These are phyloP conservation scores for Aschersonia sp. DNA, from an alignment of 2,329 filamentous ascomycete species.

Conservation along the genomic window DNA sequence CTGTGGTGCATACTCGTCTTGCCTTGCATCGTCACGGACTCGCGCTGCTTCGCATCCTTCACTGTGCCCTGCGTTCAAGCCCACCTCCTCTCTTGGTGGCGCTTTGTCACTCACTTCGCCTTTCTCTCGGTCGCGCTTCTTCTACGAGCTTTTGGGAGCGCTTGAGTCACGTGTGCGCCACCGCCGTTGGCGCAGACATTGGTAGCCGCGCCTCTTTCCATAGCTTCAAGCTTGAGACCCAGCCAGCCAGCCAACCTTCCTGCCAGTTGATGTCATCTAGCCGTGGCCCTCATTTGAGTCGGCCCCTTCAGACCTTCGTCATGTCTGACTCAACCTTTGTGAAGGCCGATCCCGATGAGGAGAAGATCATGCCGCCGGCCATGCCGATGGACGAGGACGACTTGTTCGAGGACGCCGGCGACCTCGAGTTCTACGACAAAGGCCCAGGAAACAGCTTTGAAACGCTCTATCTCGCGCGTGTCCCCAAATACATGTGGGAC, in stretches of 20 bases:
- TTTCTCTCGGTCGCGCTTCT: no score
- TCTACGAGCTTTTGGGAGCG: no score
- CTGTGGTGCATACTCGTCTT: no score
- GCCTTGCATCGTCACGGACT: no score
- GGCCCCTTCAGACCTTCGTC: neutral
- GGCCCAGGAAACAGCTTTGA: constrained; percentile 24
- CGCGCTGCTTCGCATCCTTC: no score
- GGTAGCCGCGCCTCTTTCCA: no score
- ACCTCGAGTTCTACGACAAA: constrained; percentile 40
- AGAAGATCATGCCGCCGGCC: constrained; percentile 19
- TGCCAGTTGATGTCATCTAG: neutral
- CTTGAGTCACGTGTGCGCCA: no score
- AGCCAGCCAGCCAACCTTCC: neutral
- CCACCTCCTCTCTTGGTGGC: no score
- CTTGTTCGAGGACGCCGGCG: constrained; percentile 46
- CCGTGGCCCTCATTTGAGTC: neutral
- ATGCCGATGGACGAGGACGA: constrained; percentile 47
- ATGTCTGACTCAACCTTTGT: constrained; percentile 23
- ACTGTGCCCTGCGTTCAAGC: no score
- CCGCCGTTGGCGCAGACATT: no score
- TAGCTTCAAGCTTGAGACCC: neutral
- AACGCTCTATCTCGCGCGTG: constrained; percentile 56
- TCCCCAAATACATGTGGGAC: constrained; percentile 71
- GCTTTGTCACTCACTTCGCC: no score
- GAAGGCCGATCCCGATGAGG: constrained; percentile 36